These are phyloP conservation scores for Coprinopsis cinerea DNA, from an alignment of 768 basidiomycete species.

Conservation along the genomic window DNA sequence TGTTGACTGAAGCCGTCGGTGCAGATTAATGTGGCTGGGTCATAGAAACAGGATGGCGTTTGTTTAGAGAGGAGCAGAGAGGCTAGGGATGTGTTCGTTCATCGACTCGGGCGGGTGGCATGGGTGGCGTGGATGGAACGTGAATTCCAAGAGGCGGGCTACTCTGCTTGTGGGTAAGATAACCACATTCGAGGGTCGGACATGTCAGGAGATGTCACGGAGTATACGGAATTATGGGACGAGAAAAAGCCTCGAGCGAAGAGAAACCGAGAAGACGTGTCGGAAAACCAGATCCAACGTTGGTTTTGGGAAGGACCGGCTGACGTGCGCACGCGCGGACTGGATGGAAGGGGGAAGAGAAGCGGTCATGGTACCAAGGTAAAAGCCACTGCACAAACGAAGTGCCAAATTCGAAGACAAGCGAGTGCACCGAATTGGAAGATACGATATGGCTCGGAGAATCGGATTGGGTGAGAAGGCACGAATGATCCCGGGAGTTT, in stretches of 20 bases:
- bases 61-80: not conserved
- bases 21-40: not conserved
- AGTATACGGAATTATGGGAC: too few relatives aligned
- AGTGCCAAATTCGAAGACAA: slow-evolving; percentile 3
- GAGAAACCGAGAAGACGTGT: too few relatives aligned
- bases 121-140: too few relatives aligned
- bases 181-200: too few relatives aligned
- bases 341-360: not conserved
- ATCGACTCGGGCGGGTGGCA: too few relatives aligned
- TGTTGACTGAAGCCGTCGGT: not conserved
- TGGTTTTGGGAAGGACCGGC: not conserved
- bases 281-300: too few relatives aligned
- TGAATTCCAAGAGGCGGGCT: too few relatives aligned
- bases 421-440: not conserved
- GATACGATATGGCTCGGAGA: not conserved
- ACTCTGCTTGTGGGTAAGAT: too few relatives aligned
- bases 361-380: not conserved
- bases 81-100: too few relatives aligned
- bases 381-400: slow-evolving; percentile 2
- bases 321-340: not conserved
- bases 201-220: too few relatives aligned
- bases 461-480: slow-evolving; percentile 4
- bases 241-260: too few relatives aligned
- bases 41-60: not conserved
- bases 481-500: not conserved